Conservation (phyloP, 768 basidiomycete species). For the Favolaschia claudopus region DNA sequence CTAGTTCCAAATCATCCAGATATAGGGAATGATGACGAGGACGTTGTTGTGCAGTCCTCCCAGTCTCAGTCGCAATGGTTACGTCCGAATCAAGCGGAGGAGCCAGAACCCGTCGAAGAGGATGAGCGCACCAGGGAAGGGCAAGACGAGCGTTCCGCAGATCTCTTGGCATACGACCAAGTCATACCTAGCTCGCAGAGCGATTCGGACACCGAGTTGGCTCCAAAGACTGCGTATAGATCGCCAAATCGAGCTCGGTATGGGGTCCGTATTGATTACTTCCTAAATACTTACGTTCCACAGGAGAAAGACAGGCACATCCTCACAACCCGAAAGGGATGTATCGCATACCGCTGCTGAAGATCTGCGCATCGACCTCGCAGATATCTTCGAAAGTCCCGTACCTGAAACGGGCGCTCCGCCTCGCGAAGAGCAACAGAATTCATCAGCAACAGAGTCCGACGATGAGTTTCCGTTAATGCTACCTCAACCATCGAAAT, state of each 20-base stretch:
- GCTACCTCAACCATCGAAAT: not conserved
- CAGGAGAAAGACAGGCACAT: no score
- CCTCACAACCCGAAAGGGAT: no score
- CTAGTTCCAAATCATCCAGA: conserved; percentile 36
- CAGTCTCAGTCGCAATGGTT: no score
- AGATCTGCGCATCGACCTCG: conserved; percentile 23
- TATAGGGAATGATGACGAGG: conserved; percentile 4
- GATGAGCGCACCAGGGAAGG: no score
- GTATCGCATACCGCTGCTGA: no score
- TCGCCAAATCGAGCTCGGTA: no score
- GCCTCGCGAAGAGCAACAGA: not conserved
- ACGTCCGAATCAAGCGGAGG: no score
- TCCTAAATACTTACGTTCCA: no score
- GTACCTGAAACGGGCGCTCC: not conserved
- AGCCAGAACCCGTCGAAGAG: no score
- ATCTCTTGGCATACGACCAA: conserved; percentile 30
- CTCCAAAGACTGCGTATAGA: conserved; percentile 1
- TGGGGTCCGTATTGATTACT: no score
- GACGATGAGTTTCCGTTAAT: conserved; percentile 35
- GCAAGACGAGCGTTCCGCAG: no score
- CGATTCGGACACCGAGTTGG: conserved; percentile 48
- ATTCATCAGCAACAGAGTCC: conserved; percentile 46
- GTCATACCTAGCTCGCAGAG: conserved; percentile 56
- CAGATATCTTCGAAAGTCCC: conserved; percentile 19
- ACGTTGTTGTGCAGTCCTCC: no score